Evolutionary conservation across 2,329 filamentous ascomycete genomes (phyloP).

Genomic region (Rhexocercosporidium sp.): DNA sequence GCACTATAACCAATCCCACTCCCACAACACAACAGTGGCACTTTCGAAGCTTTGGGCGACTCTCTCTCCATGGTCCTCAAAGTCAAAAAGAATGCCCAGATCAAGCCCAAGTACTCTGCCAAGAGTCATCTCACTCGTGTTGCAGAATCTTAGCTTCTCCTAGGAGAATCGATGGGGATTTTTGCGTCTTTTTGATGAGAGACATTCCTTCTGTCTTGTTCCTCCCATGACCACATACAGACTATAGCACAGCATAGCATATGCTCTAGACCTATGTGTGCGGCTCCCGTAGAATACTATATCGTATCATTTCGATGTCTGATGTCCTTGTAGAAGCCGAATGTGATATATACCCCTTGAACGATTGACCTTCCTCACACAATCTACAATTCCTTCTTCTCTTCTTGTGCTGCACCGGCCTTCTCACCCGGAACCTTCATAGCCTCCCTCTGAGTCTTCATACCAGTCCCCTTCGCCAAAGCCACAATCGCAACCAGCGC

Average conservation of each 20-base stretch:
- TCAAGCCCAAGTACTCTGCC: constrained; percentile 76
- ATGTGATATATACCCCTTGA: not conserved
- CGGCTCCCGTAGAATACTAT: not conserved
- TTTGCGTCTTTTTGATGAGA: constrained; percentile 90
- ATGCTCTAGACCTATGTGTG: not conserved
- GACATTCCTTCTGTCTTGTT: constrained; percentile 60
- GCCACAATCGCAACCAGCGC: constrained; percentile 63
- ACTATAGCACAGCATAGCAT: not conserved
- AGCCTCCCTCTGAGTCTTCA: constrained; percentile 46
- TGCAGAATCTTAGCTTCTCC: constrained; percentile 74
- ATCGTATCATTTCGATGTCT: not conserved
- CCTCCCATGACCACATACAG: not conserved
- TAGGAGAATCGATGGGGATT: constrained; percentile 66
- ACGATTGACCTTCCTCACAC: not conserved
- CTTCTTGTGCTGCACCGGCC: constrained; percentile 38
- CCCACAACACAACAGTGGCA: constrained; percentile 55
- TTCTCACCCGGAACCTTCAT: constrained; percentile 45
- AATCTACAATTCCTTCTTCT: constrained; percentile 59
- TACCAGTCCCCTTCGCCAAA: constrained; percentile 48
- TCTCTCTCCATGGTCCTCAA: constrained; percentile 70
- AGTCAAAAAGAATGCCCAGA: constrained; percentile 91
- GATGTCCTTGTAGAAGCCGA: not conserved
- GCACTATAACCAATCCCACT: not conserved
- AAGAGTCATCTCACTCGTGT: constrained; percentile 93
- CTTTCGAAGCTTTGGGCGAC: constrained; percentile 90